Conservation (phyloP, 805 yeast species). For the Metschnikowia kofuensis region DNA sequence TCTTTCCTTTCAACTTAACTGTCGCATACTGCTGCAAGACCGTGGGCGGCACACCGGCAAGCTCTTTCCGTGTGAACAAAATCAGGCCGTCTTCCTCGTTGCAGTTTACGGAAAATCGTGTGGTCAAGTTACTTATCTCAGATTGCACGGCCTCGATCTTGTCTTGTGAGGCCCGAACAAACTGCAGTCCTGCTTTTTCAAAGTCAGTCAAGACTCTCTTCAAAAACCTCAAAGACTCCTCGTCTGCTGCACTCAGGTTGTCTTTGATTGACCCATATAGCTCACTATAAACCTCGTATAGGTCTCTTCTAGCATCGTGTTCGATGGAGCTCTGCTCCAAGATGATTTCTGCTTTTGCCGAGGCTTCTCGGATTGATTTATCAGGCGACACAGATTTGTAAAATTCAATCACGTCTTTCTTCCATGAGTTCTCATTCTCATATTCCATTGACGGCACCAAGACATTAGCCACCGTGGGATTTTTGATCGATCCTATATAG, state of each 20-base stretch:
- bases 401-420: conserved; percentile 55
- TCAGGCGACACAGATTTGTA: conserved; percentile 68
- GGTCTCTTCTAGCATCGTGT: conserved; percentile 38
- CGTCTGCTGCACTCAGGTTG: conserved; percentile 24
- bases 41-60: conserved; percentile 70
- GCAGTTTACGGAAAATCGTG: conserved; percentile 59
- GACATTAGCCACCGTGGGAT: conserved; percentile 55
- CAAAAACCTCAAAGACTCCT: conserved; percentile 55
- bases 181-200: conserved; percentile 65
- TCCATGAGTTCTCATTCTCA: conserved; percentile 47
- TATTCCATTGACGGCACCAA: conserved; percentile 52
- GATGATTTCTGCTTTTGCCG: conserved; percentile 57
- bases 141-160: conserved; percentile 56
- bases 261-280: conserved; percentile 40
- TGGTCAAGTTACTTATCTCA: conserved; percentile 50
- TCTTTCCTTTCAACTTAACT: conserved; percentile 40
- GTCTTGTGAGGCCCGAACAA: conserved; percentile 53
- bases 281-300: conserved; percentile 56
- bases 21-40: conserved; percentile 54
- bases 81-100: conserved; percentile 69
- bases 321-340: conserved; percentile 58
- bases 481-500: conserved; percentile 44
- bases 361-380: conserved; percentile 65
- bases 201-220: conserved; percentile 54
- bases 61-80: conserved; percentile 58